These are phyloP conservation scores for Saturnispora gosingensis DNA, from an alignment of 805 yeast species.

Conservation along the genomic window DNA sequence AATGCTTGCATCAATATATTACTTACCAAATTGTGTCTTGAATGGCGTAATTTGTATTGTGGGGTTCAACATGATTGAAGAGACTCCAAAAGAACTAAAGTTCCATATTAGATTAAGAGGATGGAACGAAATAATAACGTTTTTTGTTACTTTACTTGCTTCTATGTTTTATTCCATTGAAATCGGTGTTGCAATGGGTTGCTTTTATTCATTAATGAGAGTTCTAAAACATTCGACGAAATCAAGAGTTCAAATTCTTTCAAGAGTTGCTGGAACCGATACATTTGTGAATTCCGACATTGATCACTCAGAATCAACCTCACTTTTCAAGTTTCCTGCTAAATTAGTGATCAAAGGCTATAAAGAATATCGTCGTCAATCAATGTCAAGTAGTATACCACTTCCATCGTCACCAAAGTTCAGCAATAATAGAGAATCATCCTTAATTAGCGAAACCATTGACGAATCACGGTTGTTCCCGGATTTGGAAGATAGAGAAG, in stretches of 20 bases:
- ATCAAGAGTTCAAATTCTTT: conserved; percentile 78
- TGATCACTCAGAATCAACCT: conserved; percentile 17
- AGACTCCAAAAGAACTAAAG: conserved; percentile 66
- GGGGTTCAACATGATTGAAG: conserved; percentile 70
- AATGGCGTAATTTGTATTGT: conserved; percentile 74
- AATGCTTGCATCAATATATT: conserved; percentile 55
- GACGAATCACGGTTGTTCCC: conserved; percentile 7
- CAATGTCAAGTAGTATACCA: conserved; percentile 7
- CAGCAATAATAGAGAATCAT: not conserved
- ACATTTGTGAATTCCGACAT: conserved; percentile 67
- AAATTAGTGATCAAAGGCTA: conserved; percentile 21
- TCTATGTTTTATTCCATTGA: conserved; percentile 75
- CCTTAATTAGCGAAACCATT: not conserved
- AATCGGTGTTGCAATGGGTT: conserved; percentile 84
- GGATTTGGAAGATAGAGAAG: conserved; percentile 44
- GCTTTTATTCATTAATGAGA: conserved; percentile 66
- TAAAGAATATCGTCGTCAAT: conserved; percentile 19
- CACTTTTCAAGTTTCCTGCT: conserved; percentile 10
- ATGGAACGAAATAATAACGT: conserved; percentile 63
- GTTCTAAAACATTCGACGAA: conserved; percentile 73
- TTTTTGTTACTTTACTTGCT: conserved; percentile 51
- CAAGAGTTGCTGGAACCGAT: conserved; percentile 52
- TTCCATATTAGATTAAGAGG: conserved; percentile 73
- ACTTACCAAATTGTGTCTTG: conserved; percentile 69
- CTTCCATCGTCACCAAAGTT: not conserved